Evolutionary conservation across 2,329 filamentous ascomycete species (phyloP), one percentile per base, ranked within the genome.

Genomic region (Penicillium sp.): DNA sequence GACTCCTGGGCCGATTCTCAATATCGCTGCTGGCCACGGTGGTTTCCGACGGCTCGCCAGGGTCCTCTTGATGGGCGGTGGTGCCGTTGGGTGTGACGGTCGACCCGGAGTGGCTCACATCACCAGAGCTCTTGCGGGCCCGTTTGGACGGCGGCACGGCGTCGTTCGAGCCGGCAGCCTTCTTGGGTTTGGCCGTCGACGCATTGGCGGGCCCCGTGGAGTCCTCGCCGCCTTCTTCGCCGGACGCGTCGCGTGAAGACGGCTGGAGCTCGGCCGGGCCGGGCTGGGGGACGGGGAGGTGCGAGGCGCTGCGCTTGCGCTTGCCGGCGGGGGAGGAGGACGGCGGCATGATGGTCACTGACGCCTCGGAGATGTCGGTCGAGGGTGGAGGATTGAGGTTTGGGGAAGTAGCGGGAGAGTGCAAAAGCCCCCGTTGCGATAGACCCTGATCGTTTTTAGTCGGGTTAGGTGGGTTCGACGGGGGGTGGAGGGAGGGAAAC

Each of bases 161-260:
- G 47, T 72, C 71, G 50, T 72, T 71, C 51, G 67, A 64, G 45
- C 26, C 20, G 48, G 74, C 71, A 28, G 73, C 68, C 64, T 82
- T 82, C 61, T 78, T 78, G 63, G 80, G 78, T 54, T 78, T 79
- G 40, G 54, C 46, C 16, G 51, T 48, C 7, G 54, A 30, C 2
- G 53, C 45, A 32, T 50, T 51, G 19, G 44, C 65, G 26, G 74
- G 70, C 23, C 74, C 77, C 36, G 85, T 79, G 11, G 83, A 83
- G 52, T 87, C 86, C 57, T 85, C 83, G 57, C 47, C 49, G 28
- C 80, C 83, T 62, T 91, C 87, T 69, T 94, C 87, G 50, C 77
- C 86, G 11, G 87, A 91, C 45, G 86, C 86, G 70, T 94, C 87
- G 61, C 86, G 80, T 23, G 87, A 90, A 13, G 86, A 88, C 23